These are phyloP conservation scores for Penicillium ochrochloron DNA, from an alignment of 495 filamentous ascomycete genomes.

Conservation along the genomic window DNA sequence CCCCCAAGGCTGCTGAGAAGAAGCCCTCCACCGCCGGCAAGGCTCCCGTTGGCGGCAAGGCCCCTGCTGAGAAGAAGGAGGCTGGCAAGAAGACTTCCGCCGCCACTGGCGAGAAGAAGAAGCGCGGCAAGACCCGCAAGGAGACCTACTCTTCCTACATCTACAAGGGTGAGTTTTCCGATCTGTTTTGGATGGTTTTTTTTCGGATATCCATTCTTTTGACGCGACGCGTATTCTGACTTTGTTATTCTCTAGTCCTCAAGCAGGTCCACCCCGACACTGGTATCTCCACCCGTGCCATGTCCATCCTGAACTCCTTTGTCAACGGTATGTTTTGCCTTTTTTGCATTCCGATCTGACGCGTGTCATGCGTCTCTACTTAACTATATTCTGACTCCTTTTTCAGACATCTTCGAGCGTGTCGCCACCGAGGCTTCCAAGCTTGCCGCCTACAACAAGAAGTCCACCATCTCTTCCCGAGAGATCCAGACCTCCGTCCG, in stretches of 20 bases:
- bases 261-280: constrained; percentile 99
- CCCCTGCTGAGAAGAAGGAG: constrained; percentile 97
- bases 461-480: constrained; percentile 98
- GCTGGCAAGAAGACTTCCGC: constrained; percentile 98
- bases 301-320: constrained; percentile 99
- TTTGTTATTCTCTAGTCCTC: constrained; percentile 69
- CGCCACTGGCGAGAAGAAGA: constrained; percentile 97
- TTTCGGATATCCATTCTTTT: background rate
- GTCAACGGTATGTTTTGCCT: constrained; percentile 81
- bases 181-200: background rate
- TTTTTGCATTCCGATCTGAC: constrained; percentile 4
- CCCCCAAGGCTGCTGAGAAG: constrained; percentile 92
- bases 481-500: constrained; percentile 99
- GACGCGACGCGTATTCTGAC: constrained; percentile 23
- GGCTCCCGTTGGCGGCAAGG: constrained; percentile 86
- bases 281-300: constrained; percentile 99
- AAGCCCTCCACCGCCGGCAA: constrained; percentile 97
- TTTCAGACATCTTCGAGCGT: constrained; percentile 97
- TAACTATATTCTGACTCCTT: constrained; percentile 15
- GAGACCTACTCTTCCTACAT: constrained; percentile 99
- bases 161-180: constrained; percentile 85
- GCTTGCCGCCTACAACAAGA: constrained; percentile 99
- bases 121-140: constrained; percentile 99
- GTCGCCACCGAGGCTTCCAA: constrained; percentile 98
- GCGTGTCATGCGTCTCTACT: constrained; percentile 6